Conservation (phyloP, 2,329 filamentous ascomycete genomes). For the Emydomyces testavorans region DNA sequence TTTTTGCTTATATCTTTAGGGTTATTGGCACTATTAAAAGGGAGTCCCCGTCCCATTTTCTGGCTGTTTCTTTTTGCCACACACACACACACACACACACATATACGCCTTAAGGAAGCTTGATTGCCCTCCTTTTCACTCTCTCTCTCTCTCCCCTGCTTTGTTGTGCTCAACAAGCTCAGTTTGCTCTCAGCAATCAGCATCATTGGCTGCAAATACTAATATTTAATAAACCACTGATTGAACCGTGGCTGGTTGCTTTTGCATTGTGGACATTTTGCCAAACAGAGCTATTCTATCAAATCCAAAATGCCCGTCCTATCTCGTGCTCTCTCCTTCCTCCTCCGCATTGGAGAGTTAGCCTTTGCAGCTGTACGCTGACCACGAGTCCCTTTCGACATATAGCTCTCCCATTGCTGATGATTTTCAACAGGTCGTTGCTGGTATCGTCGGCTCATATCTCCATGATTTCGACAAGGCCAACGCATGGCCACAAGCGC, state of each 20-base stretch:
- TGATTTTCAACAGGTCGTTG: constrained; percentile 39
- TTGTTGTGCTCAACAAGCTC: no score
- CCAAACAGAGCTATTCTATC: background rate
- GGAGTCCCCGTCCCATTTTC: background rate
- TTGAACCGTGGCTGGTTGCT: no score
- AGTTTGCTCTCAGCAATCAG: no score
- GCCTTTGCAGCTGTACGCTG: constrained; percentile 54
- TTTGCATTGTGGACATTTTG: background rate
- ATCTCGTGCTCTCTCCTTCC: constrained; percentile 45
- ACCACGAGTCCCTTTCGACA: constrained; percentile 14
- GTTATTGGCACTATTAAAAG: background rate
- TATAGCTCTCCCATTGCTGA: background rate
- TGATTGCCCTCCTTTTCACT: no score
- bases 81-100: no score
- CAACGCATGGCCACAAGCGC: constrained; percentile 46
- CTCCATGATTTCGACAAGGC: constrained; percentile 42
- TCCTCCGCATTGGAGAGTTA: constrained; percentile 52
- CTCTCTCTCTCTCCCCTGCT: no score
- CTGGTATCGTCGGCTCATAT: constrained; percentile 57
- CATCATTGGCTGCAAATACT: no score
- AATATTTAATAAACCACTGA: no score
- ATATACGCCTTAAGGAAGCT: no score
- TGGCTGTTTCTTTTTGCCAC: no score
- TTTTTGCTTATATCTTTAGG: background rate
- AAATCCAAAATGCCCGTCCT: constrained; percentile 38